A percentile compares a stretch with the other conserved stretches of the same genome.
Evolutionary conservation across 2,329 filamentous ascomycete genomes (phyloP).

Genomic region (Gliomastix tumulicola): DNA sequence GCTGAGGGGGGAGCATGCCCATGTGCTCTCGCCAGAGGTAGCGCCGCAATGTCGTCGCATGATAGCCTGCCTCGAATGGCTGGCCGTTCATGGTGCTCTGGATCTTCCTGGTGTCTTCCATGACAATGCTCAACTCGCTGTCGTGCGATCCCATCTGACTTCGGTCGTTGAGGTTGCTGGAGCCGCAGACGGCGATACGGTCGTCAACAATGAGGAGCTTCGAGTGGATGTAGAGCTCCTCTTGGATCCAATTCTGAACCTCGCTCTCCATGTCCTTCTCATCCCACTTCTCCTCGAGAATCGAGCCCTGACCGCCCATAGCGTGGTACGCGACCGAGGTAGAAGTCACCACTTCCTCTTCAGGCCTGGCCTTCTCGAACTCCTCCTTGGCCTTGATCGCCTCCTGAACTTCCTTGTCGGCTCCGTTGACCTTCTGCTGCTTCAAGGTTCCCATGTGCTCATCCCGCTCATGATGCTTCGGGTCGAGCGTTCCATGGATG

Average conservation of each 20-base stretch:
- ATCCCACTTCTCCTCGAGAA: conserved; percentile 69
- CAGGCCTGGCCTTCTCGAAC: conserved; percentile 42
- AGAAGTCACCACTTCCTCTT: conserved; percentile 27
- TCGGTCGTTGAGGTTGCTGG: conserved; percentile 87
- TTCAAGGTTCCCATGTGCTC: conserved; percentile 37
- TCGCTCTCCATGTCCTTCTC: conserved; percentile 65
- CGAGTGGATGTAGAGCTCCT: conserved; percentile 91
- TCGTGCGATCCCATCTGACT: conserved; percentile 84
- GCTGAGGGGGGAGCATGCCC: conserved; percentile 70
- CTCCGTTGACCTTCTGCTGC: conserved; percentile 26
- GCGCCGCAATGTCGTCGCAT: conserved; percentile 72
- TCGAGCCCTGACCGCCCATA: conserved; percentile 59
- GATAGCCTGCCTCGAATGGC: conserved; percentile 70
- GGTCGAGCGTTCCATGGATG: conserved; percentile 52
- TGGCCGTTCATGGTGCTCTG: conserved; percentile 72
- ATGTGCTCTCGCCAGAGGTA: conserved; percentile 89
- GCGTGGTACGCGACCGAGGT: conserved; percentile 65
- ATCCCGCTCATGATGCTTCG: conserved; percentile 35
- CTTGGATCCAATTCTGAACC: conserved; percentile 84
- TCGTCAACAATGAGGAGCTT: conserved; percentile 91
- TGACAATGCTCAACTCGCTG: conserved; percentile 82
- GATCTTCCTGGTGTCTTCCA: conserved; percentile 72
- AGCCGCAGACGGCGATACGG: conserved; percentile 75
- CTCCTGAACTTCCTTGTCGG: conserved; percentile 24
- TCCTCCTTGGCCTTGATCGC: conserved; percentile 39